These are phyloP conservation scores for Trematosphaeria pertusa DNA, from an alignment of 2,329 filamentous ascomycete species.

Conservation along the genomic window DNA sequence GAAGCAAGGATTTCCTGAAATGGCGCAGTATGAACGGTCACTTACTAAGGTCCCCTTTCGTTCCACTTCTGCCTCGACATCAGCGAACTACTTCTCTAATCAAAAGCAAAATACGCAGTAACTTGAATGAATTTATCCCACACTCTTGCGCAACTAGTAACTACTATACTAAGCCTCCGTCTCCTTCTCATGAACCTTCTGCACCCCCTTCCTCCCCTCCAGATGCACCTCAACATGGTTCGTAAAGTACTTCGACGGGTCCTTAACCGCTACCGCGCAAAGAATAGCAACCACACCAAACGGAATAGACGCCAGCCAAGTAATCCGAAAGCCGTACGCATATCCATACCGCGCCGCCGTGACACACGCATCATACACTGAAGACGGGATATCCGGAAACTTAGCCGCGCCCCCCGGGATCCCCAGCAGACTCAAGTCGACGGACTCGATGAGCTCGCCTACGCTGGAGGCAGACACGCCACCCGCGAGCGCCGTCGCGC, in stretches of 20 bases:
- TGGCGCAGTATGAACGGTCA: no score
- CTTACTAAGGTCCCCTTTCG: no score
- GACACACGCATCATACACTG: slow-evolving; percentile 14
- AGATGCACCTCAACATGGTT: slow-evolving; percentile 42
- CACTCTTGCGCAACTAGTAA: no score
- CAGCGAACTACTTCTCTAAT: no score
- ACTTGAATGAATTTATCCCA: no score
- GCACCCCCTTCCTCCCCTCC: slow-evolving; percentile 30
- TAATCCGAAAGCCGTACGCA: slow-evolving; percentile 34
- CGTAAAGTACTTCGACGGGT: slow-evolving; percentile 39
- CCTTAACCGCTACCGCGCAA: slow-evolving; percentile 27
- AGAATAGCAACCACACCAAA: slow-evolving; percentile 29
- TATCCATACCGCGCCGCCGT: slow-evolving; percentile 39
- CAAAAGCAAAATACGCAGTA: no score
- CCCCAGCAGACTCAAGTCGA: slow-evolving; percentile 41
- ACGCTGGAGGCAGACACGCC: slow-evolving; percentile 31
- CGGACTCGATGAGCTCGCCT: slow-evolving; percentile 32
- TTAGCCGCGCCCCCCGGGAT: slow-evolving; percentile 25
- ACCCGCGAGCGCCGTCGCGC: slow-evolving; percentile 30
- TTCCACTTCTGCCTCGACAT: no score
- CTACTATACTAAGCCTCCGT: no score
- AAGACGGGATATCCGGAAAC: slow-evolving; percentile 20
- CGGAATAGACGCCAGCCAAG: slow-evolving; percentile 33
- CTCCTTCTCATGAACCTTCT: slow-evolving; percentile 2
- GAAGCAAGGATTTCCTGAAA: no score